A percentile compares a stretch with the other conserved stretches of the same genome.
Conservation (phyloP, 1,284 basidiomycete genomes). For the Ustilago cynodontis region DNA sequence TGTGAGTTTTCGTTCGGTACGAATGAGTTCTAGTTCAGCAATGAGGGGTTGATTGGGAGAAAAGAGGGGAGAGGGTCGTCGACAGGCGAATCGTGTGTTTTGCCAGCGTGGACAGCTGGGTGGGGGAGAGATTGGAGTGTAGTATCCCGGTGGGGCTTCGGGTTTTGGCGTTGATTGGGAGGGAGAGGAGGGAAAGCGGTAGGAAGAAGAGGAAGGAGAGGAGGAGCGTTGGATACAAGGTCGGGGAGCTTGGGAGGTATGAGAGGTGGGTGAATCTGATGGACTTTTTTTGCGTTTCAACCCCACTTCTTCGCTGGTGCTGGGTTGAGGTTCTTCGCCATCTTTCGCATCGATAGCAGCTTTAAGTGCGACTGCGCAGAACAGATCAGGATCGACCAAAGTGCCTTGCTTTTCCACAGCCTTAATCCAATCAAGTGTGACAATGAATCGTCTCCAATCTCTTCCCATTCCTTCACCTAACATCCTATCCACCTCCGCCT, state of each 20-base stretch:
- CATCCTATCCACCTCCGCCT: constrained; percentile 1
- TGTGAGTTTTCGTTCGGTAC: constrained; percentile 57
- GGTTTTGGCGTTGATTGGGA: background rate
- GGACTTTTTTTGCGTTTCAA: constrained; percentile 26
- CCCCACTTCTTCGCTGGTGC: background rate
- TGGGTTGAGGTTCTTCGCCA: background rate
- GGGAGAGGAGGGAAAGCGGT: background rate
- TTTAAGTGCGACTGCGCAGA: constrained; percentile 22
- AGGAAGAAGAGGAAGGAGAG: background rate
- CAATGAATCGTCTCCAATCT: constrained; percentile 48
- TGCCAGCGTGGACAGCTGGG: constrained; percentile 27
- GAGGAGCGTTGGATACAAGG: background rate
- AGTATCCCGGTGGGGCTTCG: constrained; percentile 2
- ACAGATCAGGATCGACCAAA: constrained; percentile 48
- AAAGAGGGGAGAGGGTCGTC: constrained; percentile 58
- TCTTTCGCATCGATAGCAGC: background rate
- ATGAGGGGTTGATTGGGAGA: constrained; percentile 61
- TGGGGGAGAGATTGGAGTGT: constrained; percentile 19
- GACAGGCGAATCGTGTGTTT: constrained; percentile 56
- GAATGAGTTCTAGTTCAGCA: constrained; percentile 58
- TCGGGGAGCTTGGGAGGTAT: constrained; percentile 4
- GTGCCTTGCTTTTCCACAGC: constrained; percentile 16
- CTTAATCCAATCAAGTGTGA: constrained; percentile 34
- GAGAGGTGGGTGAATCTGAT: constrained; percentile 24
- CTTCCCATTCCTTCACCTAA: constrained; percentile 22